These are phyloP conservation scores for Neurospora sp. DNA, from an alignment of 2,329 filamentous ascomycete genomes.

Conservation along the genomic window DNA sequence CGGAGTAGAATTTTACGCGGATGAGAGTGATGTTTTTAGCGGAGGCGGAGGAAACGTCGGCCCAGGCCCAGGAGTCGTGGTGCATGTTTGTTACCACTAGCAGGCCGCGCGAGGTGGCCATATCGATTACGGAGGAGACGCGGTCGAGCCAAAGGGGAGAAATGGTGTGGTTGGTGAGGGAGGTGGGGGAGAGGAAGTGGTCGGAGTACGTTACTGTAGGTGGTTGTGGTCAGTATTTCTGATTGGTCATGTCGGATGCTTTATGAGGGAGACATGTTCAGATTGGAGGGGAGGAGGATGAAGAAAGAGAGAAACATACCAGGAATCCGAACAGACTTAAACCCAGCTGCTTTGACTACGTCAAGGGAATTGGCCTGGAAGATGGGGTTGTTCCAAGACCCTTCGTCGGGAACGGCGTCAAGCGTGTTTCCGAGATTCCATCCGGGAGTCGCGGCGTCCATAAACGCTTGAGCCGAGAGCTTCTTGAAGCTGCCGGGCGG, in stretches of 20 bases:
- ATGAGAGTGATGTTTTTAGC: slow-evolving; percentile 36
- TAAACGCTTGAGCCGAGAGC: slow-evolving; percentile 22
- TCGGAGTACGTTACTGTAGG: slow-evolving; percentile 45
- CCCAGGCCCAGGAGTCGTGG: slow-evolving; percentile 49
- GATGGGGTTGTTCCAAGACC: slow-evolving; percentile 47
- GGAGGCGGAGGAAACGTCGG: slow-evolving; percentile 31
- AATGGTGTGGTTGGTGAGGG: slow-evolving; percentile 37
- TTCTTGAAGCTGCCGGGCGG: slow-evolving; percentile 1
- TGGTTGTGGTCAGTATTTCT: background rate
- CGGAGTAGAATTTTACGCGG: slow-evolving; percentile 43
- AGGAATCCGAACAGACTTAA: slow-evolving; percentile 48
- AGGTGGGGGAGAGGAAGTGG: slow-evolving; percentile 35
- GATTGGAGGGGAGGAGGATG: background rate
- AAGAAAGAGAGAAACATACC: slow-evolving; percentile 16
- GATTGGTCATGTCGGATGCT: background rate
- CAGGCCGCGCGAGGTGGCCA: slow-evolving; percentile 39
- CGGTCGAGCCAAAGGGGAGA: slow-evolving; percentile 44
- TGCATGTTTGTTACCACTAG: slow-evolving; percentile 49
- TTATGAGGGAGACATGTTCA: no score
- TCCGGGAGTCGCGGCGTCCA: slow-evolving; percentile 41
- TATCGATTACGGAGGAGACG: slow-evolving; percentile 47
- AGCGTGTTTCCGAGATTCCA: slow-evolving; percentile 54
- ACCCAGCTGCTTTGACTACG: slow-evolving; percentile 41
- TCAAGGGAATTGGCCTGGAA: slow-evolving; percentile 40
- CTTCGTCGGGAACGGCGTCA: slow-evolving; percentile 45